Conservation (phyloP, 805 yeast genomes). For the Cyberlindnera mrakii region DNA sequence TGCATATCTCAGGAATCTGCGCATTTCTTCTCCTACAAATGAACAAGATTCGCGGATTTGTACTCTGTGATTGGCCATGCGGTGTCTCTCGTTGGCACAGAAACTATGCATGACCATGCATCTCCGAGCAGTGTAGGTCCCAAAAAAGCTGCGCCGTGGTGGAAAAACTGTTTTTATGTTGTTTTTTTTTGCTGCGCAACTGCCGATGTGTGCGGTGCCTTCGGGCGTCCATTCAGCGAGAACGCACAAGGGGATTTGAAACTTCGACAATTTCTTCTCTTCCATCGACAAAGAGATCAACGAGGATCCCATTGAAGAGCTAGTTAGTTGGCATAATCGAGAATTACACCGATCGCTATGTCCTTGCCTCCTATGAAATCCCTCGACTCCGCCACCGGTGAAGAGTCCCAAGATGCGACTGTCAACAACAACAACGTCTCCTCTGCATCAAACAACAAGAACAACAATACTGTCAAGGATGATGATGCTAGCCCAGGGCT, state of each 20-base stretch:
- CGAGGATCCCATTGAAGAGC: not conserved
- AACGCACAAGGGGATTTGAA: conserved; percentile 1
- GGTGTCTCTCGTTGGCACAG: too few species aligned
- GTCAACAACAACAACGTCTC: conserved; percentile 3
- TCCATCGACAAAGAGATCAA: not conserved
- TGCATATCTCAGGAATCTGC: too few species aligned
- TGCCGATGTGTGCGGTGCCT: too few species aligned
- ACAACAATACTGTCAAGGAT: conserved; percentile 3
- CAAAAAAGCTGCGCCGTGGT: too few species aligned
- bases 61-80: too few species aligned
- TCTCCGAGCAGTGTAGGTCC: too few species aligned
- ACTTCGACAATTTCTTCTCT: not conserved
- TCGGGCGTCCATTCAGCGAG: not conserved
- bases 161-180: too few species aligned
- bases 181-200: too few species aligned
- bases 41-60: too few species aligned
- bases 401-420: conserved; percentile 8
- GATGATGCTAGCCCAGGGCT: conserved; percentile 1
- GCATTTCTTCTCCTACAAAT: too few species aligned
- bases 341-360: conserved; percentile 2
- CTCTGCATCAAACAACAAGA: conserved; percentile 5
- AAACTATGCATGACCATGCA: too few species aligned
- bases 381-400: conserved; percentile 5
- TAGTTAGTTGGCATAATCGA: not conserved
- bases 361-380: conserved; percentile 16